phyloP scores from a whole-genome alignment of 1,284 basidiomycete genomes.

The Xanthoconium separans region DNA sequence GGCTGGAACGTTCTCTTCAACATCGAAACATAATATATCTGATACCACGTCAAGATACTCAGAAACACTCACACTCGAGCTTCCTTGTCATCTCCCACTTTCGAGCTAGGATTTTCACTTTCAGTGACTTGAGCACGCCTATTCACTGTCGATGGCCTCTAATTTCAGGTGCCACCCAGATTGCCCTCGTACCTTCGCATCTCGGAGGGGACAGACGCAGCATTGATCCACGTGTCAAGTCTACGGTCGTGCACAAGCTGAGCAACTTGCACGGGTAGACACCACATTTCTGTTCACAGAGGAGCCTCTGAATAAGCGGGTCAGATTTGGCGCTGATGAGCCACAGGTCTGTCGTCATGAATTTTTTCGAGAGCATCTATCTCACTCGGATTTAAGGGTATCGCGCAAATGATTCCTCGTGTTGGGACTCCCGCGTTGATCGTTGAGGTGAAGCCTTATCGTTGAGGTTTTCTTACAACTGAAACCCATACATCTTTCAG shows the following conservation, averaged over 20 bases:
- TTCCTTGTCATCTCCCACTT: background rate
- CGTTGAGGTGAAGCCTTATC: background rate
- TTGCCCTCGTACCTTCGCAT: background rate
- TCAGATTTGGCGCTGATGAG: background rate
- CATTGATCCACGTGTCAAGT: background rate
- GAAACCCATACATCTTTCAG: background rate
- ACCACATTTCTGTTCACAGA: background rate
- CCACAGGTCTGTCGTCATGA: background rate
- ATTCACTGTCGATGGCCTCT: background rate
- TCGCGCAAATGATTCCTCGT: background rate
- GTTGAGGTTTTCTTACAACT: background rate
- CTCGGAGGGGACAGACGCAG: background rate
- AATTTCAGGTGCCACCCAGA: background rate
- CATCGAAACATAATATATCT: too few relatives aligned
- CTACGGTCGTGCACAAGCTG: background rate
- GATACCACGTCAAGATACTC: too few relatives aligned
- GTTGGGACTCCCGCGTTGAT: too few relatives aligned
- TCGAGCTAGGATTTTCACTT: background rate
- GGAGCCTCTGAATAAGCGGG: slow-evolving; percentile 1
- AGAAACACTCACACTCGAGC: background rate
- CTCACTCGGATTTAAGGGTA: background rate
- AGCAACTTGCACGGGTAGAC: background rate
- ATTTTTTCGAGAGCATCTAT: background rate
- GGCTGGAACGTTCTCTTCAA: background rate
- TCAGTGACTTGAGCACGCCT: background rate